Percentiles rank a stretch among this genome's conserved stretches.
phyloP scores from a whole-genome alignment of 805 yeast genomes.

The Cyberlindnera euphorbiiphila region DNA sequence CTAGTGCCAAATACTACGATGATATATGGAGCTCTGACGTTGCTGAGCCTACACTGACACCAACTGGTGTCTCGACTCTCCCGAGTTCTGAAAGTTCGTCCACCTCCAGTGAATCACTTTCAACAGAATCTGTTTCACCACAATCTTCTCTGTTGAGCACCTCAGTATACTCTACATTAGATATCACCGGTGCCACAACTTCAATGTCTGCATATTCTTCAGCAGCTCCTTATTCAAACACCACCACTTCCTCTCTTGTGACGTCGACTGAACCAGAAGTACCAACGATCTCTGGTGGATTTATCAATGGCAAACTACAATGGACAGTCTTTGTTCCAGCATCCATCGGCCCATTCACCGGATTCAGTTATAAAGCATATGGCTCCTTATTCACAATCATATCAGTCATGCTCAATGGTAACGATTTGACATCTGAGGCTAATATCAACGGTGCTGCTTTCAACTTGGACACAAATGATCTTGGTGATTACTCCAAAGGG shows the following conservation, averaged over 20 bases:
- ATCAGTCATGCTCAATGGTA: constrained; percentile 7
- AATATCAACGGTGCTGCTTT: constrained; percentile 8
- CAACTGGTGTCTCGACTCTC: not conserved
- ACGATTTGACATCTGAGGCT: constrained; percentile 7
- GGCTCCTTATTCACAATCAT: constrained; percentile 10
- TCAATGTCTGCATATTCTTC: constrained; percentile 1
- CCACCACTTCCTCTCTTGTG: too few species aligned
- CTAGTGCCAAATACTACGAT: constrained; percentile 8
- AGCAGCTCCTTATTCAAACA: not conserved
- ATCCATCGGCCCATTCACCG: constrained; percentile 14
- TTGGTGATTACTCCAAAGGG: not conserved
- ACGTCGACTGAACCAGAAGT: not conserved
- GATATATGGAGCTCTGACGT: constrained; percentile 1
- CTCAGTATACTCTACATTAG: too few species aligned
- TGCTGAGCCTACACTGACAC: constrained; percentile 6
- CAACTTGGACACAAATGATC: constrained; percentile 5
- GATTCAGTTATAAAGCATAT: constrained; percentile 6
- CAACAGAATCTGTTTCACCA: too few species aligned
- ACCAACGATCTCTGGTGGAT: constrained; percentile 14
- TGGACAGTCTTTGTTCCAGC: constrained; percentile 16
- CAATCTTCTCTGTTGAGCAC: too few species aligned
- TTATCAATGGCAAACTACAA: constrained; percentile 7
- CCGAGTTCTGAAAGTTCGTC: not conserved
- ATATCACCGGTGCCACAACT: too few species aligned
- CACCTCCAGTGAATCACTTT: not conserved